These are phyloP conservation scores for Cryptococcus jaspeensis DNA, from an alignment of 1,284 basidiomycete genomes.

Conservation along the genomic window DNA sequence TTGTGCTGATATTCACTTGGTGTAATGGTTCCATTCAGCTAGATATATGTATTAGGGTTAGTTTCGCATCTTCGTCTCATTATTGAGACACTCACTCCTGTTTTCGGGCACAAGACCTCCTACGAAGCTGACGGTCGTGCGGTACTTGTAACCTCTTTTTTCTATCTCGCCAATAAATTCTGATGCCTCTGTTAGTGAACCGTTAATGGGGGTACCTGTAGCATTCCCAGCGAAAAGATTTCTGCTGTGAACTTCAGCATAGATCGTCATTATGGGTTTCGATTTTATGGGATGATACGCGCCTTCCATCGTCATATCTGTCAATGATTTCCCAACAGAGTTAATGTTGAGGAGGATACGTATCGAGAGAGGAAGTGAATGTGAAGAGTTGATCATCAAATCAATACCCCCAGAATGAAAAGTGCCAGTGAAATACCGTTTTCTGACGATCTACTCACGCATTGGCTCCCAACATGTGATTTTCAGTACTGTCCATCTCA, in stretches of 20 bases:
- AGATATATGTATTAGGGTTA: background rate
- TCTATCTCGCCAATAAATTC: slow-evolving; percentile 1
- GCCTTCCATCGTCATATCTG: background rate
- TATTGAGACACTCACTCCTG: slow-evolving; percentile 6
- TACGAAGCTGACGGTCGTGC: slow-evolving; percentile 3
- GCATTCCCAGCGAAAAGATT: slow-evolving; percentile 12
- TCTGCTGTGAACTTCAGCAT: too few relatives aligned
- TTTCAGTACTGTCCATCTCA: slow-evolving; percentile 8
- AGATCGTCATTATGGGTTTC: too few relatives aligned
- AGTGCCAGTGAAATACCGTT: too few relatives aligned
- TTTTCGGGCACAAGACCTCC: slow-evolving; percentile 9
- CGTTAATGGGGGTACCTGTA: slow-evolving; percentile 4
- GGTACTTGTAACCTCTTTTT: slow-evolving; percentile 13
- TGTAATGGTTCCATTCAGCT: slow-evolving; percentile 18
- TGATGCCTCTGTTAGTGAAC: background rate
- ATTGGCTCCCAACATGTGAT: slow-evolving; percentile 15
- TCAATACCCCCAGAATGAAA: too few relatives aligned
- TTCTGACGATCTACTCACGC: too few relatives aligned
- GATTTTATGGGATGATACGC: too few relatives aligned
- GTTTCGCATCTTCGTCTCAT: background rate
- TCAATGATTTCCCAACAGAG: too few relatives aligned
- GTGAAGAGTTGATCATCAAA: background rate
- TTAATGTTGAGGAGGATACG: too few relatives aligned
- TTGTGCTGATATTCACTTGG: too few relatives aligned
- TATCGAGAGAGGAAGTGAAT: too few relatives aligned